Evolutionary conservation across 2,329 filamentous ascomycete species (phyloP), one percentile per base, ranked within the genome.

Genomic region (Fusarium sp.): DNA sequence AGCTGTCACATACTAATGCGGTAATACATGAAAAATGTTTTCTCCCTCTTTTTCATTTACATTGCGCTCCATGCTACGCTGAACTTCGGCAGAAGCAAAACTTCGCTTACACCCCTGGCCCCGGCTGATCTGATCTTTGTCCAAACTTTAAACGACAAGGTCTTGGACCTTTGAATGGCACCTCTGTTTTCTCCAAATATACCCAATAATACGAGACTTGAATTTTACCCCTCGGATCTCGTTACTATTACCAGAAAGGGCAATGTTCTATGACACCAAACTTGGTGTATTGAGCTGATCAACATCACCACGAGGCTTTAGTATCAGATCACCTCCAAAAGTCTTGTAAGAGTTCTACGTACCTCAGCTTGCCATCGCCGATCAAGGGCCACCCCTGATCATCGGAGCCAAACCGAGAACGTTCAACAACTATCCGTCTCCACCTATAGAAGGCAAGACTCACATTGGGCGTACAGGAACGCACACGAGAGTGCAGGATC

Each of bases 61-160:
- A 44, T 45, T 47, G 39, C 28, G 44, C 39, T 54, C 42, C 42
- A 28, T 45, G 47, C 60, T 28, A 26, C 36, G 47, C 57, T 54
- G 69, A 48, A 36, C 39, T 73, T 59, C 53, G 60, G 44, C 55
- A 70, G 70, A 73, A 59, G 57, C 41, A 70, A 70, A 41, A 48
- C 47, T 61, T 56, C 47, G 67, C 70, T 65, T 70, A 70, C 48
- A 71, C 54, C 70, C 68, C 53, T 50, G 61, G 66, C 70, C 68
- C 56, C 39, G 57, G 65, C 70, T 72, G 70, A 72, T 71, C 70
- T 72, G 65, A 72, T 72, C 70, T 72, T 72, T 72, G 65, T 50
- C 24, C 48, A 63, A 73, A 72, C 70, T 61, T 72, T 72, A 73
- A 67, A 57, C 56, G 53, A 60, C 65, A 65, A 26, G 62, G 70